phyloP scores from a whole-genome alignment of 2,329 filamentous ascomycete species.

The Aspergillus arachidicola region DNA sequence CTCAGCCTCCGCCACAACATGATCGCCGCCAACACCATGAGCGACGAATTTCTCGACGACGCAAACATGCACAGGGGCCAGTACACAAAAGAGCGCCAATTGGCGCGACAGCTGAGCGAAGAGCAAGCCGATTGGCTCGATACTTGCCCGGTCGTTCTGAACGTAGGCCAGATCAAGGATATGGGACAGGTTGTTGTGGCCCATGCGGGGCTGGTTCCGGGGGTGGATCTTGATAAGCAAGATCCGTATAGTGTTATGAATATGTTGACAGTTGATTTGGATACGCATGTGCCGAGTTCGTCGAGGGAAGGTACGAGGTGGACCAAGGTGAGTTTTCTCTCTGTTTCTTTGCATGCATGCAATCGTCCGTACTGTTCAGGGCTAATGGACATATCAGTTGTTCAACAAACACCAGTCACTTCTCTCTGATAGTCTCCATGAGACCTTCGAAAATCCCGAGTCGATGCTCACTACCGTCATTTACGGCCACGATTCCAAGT shows the following conservation, averaged over 20 bases:
- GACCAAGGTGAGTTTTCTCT: slow-evolving; percentile 54
- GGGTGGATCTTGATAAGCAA: slow-evolving; percentile 68
- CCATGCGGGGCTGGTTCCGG: slow-evolving; percentile 83
- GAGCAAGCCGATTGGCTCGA: slow-evolving; percentile 71
- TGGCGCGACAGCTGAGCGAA: slow-evolving; percentile 59
- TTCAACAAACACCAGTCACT: slow-evolving; percentile 54
- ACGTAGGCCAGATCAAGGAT: slow-evolving; percentile 63
- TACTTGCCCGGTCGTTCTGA: slow-evolving; percentile 75
- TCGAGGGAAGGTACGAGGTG: slow-evolving; percentile 62
- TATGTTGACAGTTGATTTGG: slow-evolving; percentile 76
- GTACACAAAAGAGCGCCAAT: slow-evolving; percentile 44
- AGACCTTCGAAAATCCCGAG: slow-evolving; percentile 20
- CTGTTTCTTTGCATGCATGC: neutral
- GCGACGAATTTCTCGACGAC: slow-evolving; percentile 21
- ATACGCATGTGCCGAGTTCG: slow-evolving; percentile 60
- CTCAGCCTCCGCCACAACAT: slow-evolving; percentile 64
- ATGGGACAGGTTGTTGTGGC: slow-evolving; percentile 72
- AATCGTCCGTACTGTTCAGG: neutral
- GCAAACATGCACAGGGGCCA: slow-evolving; percentile 33
- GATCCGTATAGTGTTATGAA: slow-evolving; percentile 86
- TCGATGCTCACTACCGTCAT: slow-evolving; percentile 66
- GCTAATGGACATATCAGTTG: slow-evolving; percentile 34
- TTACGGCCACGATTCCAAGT: slow-evolving; percentile 83
- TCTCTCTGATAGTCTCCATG: slow-evolving; percentile 25
- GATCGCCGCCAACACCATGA: slow-evolving; percentile 29